Percentiles rank a stretch among this genome's conserved stretches.
phyloP scores from a whole-genome alignment of 1,284 basidiomycete genomes.

The Xerocomus nothofagi region DNA sequence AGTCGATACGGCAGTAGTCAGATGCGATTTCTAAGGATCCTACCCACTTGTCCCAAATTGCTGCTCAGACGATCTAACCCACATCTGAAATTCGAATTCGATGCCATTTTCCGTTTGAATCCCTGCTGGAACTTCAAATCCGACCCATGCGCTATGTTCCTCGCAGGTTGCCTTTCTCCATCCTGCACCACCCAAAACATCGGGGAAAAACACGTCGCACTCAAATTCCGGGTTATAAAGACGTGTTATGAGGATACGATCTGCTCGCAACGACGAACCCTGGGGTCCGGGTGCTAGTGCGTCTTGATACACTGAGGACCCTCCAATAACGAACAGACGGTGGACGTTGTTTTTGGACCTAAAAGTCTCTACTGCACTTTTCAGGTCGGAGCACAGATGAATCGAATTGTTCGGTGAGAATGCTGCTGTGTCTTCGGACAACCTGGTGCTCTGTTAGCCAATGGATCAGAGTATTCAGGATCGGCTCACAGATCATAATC shows the following conservation, averaged over 20 bases:
- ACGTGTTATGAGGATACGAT: slow-evolving; percentile 87
- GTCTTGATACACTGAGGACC: slow-evolving; percentile 81
- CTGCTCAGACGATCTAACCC: slow-evolving; percentile 48
- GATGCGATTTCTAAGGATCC: slow-evolving; percentile 3
- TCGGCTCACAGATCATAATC: slow-evolving; percentile 64
- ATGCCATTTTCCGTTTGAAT: slow-evolving; percentile 80
- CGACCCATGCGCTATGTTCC: slow-evolving; percentile 74
- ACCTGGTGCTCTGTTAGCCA: slow-evolving; percentile 17
- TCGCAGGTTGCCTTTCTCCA: slow-evolving; percentile 66
- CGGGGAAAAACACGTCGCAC: slow-evolving; percentile 88
- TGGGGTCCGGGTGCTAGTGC: slow-evolving; percentile 47
- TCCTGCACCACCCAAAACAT: slow-evolving; percentile 49
- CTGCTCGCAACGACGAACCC: slow-evolving; percentile 47
- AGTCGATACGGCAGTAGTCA: slow-evolving; percentile 1
- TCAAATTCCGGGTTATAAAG: slow-evolving; percentile 74
- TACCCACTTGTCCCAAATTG: not conserved
- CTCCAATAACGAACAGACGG: slow-evolving; percentile 85
- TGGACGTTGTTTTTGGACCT: slow-evolving; percentile 37
- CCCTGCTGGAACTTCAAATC: slow-evolving; percentile 72
- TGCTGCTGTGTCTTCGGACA: slow-evolving; percentile 3
- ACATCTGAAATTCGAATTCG: slow-evolving; percentile 91
- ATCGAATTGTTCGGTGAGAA: slow-evolving; percentile 5
- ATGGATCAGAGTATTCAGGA: not conserved
- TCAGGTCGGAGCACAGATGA: slow-evolving; percentile 20
- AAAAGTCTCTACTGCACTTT: slow-evolving; percentile 23